Evolutionary conservation across 1,284 basidiomycete species (phyloP), one percentile per base, ranked within the genome.

Genomic region (Tilletia indica): DNA sequence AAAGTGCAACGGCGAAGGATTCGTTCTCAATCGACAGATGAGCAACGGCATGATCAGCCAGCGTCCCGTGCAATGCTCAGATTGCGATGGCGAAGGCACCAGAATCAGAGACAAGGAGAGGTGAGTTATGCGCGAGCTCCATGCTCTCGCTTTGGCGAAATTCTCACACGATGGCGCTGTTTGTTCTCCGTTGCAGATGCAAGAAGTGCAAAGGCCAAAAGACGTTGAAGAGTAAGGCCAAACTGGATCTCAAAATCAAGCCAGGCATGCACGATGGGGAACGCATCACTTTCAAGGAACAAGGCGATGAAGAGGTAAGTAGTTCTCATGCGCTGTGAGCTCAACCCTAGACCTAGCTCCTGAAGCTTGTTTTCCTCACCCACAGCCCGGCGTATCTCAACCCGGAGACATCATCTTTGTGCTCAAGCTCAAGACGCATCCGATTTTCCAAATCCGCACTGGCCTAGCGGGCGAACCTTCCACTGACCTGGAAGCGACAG

Each of bases 131-230:
- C 12, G 2, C 12, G 6, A 58, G 93, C 77, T 69, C 88, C 82
- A 19, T 68, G 39, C 12, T 31, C 63, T 6, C 25, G 61, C 51
- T 39, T 72, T 68, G 77, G 25, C 70, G 72, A 49, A 19, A 45
- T 54, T 61, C 68, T 48, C 45, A 34, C 21, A 21, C 25, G 25
- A 31, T 2, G 25, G 38, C 71, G 14, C 12, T 36, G 8, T 19
- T 39, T 45, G 42, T 45, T 14, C 42, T 34, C n/a, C n/a, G 3
- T 6, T 1, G 34, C 61, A 64, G 61, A 34, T 98, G 95, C 87
- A 97, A 94, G 86, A 95, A 93, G 83, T 99, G 95, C 86, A 95
- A 96, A 82, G 95, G 95, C 9, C 88, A 89, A 70, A 92, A 91
- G 84, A 92, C 90, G 0, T 88, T 91, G 61, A 91, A 91, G 78